Conservation (phyloP, 768 basidiomycete genomes). For the Termitomyces sp. region DNA sequence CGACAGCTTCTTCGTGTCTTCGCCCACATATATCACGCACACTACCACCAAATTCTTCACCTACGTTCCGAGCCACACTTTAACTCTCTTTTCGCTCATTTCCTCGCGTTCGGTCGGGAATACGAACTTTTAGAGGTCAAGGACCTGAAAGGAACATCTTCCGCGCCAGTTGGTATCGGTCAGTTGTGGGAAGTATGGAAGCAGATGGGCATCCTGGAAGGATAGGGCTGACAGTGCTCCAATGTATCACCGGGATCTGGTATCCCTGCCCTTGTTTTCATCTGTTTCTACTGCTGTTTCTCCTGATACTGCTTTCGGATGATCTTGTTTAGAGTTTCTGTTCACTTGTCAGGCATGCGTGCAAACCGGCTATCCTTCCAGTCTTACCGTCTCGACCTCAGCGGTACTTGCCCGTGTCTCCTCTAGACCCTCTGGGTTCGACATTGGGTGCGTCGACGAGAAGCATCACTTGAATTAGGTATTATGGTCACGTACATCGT, state of each 20-base stretch:
- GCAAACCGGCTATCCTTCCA: not conserved
- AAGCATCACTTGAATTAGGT: not conserved
- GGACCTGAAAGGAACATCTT: slow-evolving; percentile 74
- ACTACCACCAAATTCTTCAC: slow-evolving; percentile 90
- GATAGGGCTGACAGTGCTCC: slow-evolving; percentile 20
- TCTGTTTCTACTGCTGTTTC: not conserved
- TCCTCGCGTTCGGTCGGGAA: slow-evolving; percentile 92
- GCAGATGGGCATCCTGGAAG: slow-evolving; percentile 81
- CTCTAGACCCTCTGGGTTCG: not conserved
- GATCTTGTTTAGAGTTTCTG: too few relatives aligned
- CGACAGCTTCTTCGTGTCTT: slow-evolving; percentile 96
- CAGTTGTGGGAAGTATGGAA: slow-evolving; percentile 87
- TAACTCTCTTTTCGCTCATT: slow-evolving; percentile 97
- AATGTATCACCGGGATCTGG: slow-evolving; percentile 5
- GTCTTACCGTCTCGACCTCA: not conserved
- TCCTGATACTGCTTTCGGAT: not conserved
- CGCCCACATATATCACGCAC: slow-evolving; percentile 96
- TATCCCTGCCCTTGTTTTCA: not conserved
- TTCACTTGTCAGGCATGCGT: not conserved
- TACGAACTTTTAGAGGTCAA: slow-evolving; percentile 90
- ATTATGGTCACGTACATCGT: not conserved
- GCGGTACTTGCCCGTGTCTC: not conserved
- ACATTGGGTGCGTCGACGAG: not conserved
- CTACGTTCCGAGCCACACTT: slow-evolving; percentile 94
- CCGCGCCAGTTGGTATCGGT: slow-evolving; percentile 68